Evolutionary conservation across 163 green algal species (phyloP).

Genomic region (Coccomyxa subellipsoidea): DNA sequence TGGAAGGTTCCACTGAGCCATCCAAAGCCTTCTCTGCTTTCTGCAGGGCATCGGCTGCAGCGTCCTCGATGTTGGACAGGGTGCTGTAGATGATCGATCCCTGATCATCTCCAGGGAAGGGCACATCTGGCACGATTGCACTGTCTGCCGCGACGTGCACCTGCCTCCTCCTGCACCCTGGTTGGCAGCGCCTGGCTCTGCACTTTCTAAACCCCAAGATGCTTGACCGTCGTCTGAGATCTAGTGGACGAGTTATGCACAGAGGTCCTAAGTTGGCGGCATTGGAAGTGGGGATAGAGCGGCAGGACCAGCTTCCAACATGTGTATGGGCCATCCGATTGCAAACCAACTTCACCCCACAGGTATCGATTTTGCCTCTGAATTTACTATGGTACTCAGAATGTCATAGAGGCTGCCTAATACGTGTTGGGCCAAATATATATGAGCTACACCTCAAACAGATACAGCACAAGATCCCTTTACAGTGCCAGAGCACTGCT

Average conservation of each 20-base stretch:
- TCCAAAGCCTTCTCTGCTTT: background rate
- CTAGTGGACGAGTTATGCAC: background rate
- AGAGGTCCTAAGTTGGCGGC: background rate
- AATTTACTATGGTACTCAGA: too few relatives aligned
- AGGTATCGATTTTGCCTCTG: background rate
- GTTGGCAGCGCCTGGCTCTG: background rate
- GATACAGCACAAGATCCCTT: too few relatives aligned
- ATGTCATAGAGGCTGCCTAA: too few relatives aligned
- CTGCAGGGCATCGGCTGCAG: background rate
- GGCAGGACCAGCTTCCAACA: background rate
- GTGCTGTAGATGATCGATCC: conserved; percentile 33
- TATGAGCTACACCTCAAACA: too few relatives aligned
- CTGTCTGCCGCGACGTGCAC: background rate
- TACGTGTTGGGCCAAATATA: too few relatives aligned
- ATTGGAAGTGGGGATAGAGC: background rate
- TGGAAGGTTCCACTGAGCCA: background rate
- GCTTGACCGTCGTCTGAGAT: background rate
- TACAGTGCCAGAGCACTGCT: too few relatives aligned
- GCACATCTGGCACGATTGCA: conserved; percentile 12
- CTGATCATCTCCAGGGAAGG: conserved; percentile 43
- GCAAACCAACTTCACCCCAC: too few relatives aligned
- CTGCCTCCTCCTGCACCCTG: background rate
- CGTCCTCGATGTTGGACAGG: conserved; percentile 17
- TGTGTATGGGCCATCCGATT: background rate
- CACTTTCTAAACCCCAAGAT: background rate